phyloP scores from a whole-genome alignment of 1,139 yeast genomes.

The Geotrichum siamense region DNA sequence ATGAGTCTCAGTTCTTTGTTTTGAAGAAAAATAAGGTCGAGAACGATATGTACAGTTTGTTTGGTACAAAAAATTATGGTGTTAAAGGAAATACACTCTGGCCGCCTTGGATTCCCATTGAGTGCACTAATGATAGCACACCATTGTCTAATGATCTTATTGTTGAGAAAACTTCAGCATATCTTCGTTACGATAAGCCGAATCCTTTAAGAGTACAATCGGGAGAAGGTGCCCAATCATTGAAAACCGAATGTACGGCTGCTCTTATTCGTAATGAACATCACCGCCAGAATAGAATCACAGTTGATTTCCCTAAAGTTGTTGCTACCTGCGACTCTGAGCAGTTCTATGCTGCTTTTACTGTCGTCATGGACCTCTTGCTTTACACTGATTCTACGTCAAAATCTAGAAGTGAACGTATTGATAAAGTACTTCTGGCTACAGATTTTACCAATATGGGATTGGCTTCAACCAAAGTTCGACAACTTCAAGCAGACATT shows the following conservation, averaged over 20 bases:
- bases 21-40: conserved; percentile 45
- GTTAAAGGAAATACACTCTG: conserved; percentile 39
- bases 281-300: conserved; percentile 39
- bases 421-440: conserved; percentile 60
- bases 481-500: conserved; percentile 50
- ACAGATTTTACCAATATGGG: conserved; percentile 60
- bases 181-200: conserved; percentile 57
- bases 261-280: conserved; percentile 31
- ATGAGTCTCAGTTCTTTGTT: conserved; percentile 66
- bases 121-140: conserved; percentile 63
- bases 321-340: conserved; percentile 63
- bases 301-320: conserved; percentile 61
- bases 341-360: conserved; percentile 64
- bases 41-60: conserved; percentile 40
- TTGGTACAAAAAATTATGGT: conserved; percentile 38
- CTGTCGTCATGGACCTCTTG: conserved; percentile 57
- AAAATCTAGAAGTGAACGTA: conserved; percentile 49
- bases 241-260: conserved; percentile 14
- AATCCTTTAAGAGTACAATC: conserved; percentile 48
- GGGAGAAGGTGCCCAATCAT: conserved; percentile 12
- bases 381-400: conserved; percentile 59
- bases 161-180: conserved; percentile 56
- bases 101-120: conserved; percentile 79
- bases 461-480: conserved; percentile 48
- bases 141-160: conserved; percentile 51